Evolutionary conservation across 148 eudicot species (phyloP).

Genomic region (Rhododendron henanense): DNA sequence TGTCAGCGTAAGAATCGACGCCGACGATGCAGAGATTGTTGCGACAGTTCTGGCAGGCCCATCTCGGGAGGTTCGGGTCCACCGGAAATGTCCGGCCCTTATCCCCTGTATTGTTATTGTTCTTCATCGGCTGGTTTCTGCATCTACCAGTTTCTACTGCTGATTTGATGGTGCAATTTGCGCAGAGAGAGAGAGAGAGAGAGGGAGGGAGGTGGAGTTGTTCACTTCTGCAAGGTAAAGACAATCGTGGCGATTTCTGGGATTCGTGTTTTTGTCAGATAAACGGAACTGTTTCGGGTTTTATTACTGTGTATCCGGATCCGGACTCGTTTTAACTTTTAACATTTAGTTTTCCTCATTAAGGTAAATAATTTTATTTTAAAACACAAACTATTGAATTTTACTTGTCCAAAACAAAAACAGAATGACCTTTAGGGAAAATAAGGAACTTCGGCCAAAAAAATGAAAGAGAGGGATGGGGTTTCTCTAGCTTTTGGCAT

Average conservation of each 20-base stretch:
- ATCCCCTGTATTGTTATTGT: conserved; percentile 16
- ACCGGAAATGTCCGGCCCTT: conserved; percentile 51
- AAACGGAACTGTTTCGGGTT: background rate
- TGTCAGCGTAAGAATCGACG: conserved; percentile 72
- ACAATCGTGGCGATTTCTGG: background rate
- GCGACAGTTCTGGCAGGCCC: conserved; percentile 88
- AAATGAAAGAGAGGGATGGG: too few species aligned
- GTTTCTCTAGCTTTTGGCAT: too few species aligned
- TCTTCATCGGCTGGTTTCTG: conserved; percentile 14
- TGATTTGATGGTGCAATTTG: background rate
- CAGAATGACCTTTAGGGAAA: background rate
- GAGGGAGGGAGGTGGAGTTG: background rate
- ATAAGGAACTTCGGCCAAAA: background rate
- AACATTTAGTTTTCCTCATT: background rate
- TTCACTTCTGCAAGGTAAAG: background rate
- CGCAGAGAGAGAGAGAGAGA: background rate
- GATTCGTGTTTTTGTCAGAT: background rate
- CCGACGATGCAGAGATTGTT: conserved; percentile 74
- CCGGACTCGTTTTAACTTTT: too few species aligned
- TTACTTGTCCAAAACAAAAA: too few species aligned
- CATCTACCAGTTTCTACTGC: background rate
- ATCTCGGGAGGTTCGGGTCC: conserved; percentile 77
- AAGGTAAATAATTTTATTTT: background rate
- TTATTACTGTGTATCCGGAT: background rate
- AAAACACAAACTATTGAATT: background rate